Percentiles rank a stretch among this genome's conserved stretches.
Evolutionary conservation across 2,329 filamentous ascomycete genomes (phyloP).

Genomic region (Rhynchosporium secalis): DNA sequence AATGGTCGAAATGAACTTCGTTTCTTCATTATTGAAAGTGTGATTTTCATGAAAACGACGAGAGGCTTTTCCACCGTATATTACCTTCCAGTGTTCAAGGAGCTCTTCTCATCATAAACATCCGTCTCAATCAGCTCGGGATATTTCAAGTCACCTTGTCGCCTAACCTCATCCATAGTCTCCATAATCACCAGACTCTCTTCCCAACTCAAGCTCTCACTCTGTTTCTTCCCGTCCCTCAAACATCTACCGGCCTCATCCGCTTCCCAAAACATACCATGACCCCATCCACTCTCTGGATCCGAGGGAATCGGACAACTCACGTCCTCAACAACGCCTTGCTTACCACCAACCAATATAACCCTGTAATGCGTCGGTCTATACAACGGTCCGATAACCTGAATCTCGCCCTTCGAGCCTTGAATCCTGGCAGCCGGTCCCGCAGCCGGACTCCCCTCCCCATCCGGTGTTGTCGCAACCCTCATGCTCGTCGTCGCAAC

Average conservation of each 20-base stretch:
- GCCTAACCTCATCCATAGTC: slow-evolving; percentile 68
- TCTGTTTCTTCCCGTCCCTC: slow-evolving; percentile 62
- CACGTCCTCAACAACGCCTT: slow-evolving; percentile 39
- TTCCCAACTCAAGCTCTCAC: slow-evolving; percentile 55
- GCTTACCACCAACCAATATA: slow-evolving; percentile 46
- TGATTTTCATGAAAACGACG: not conserved
- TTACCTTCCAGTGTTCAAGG: slow-evolving; percentile 49
- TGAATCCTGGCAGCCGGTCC: slow-evolving; percentile 61
- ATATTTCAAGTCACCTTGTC: slow-evolving; percentile 61
- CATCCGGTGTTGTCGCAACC: slow-evolving; percentile 47
- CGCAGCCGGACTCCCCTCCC: slow-evolving; percentile 46
- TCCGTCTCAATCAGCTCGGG: slow-evolving; percentile 65
- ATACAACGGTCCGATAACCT: slow-evolving; percentile 60
- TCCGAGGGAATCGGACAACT: slow-evolving; percentile 47
- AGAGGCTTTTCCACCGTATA: not conserved
- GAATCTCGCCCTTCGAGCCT: slow-evolving; percentile 66
- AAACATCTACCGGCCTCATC: slow-evolving; percentile 66
- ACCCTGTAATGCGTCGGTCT: slow-evolving; percentile 54
- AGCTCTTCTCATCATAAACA: slow-evolving; percentile 59
- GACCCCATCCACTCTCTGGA: slow-evolving; percentile 45
- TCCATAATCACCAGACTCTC: slow-evolving; percentile 71
- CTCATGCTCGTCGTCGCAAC: slow-evolving; percentile 50
- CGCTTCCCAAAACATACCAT: slow-evolving; percentile 72
- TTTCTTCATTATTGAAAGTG: too few relatives aligned
- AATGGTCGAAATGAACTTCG: not conserved